Evolutionary conservation across 768 basidiomycete species (phyloP), one percentile per base, ranked within the genome.

Genomic region (Hysterangium stoloniferum): DNA sequence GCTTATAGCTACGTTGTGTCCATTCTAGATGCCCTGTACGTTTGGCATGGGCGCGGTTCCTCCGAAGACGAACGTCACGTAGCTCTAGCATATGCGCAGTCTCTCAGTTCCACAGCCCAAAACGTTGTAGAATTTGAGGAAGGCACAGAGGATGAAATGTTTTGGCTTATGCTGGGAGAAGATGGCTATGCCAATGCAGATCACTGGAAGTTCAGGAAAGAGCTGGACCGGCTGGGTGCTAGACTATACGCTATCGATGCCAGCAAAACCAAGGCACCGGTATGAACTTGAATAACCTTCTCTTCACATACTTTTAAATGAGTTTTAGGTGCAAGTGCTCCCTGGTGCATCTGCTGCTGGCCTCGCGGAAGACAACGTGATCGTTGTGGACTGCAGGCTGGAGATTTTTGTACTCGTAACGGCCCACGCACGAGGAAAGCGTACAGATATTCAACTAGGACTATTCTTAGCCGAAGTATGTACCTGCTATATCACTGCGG

Each of bases 101-200:
- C 61, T 5, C 66, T 87, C 34, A 66, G 71, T 0, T 57, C 61
- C 17, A 66, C 65, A 41, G 62, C 66, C 4, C 64, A 64, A 6
- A 60, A 60, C 13, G 66, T 81, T 17, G 65, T 76, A 6, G 86
- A 91, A 58, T 77, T 78, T n/a, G 76, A 78, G 57, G 73, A 72
- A 46, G 82, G 83, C 34, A 59, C 65, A 20, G 69, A 72, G 13
- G 82, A 88, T 48, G 84, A 88, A 53, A 80, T 89, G 76, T 89
- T 92, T 61, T 89, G 89, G 85, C 81, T 86, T 78, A 75, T 86
- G 32, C 71, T 91, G 2, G 88, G 88, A n/a, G 78, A 86, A 20
- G 73, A 79, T 2, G 75, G 75, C 1, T 89, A 81, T 61, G 86
- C 86, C 3, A 80, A 75, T 36, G 89, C 89, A 1, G 79, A 90